Evolutionary conservation across 768 basidiomycete genomes (phyloP), one percentile per base, ranked within the genome.

Genomic region (Sistotremastrum niveocremeum): DNA sequence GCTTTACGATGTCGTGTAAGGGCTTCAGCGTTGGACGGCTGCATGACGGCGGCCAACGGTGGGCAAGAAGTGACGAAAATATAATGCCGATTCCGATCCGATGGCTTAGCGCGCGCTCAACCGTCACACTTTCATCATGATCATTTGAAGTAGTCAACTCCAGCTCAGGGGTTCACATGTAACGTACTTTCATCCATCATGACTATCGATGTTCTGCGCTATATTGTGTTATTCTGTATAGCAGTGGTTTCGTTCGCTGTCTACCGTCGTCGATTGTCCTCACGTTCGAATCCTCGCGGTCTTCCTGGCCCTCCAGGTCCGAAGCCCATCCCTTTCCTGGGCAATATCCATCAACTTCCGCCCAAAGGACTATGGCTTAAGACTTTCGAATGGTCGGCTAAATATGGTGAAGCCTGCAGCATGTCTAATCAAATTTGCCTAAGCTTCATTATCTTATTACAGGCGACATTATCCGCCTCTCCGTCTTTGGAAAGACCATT

Each of bases 401-500:
- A 70, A 48, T 82, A 77, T 49, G 82, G 81, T 81, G 44, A 51
- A 74, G 60, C 5, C 31, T 7, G 37, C 8, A 34, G n/a, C 35
- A 37, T 31, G 8, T 44, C 3, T 48, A n/a, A 7, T 31, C 10
- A 34, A 7, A 3, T 29, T 20, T 35, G 10, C 33, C 1, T n/a
- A n/a, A 10, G 7, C 31, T 11, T 47, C 12, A 4, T 32, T 11
- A 31, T 20, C 42, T 10, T 37, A 47, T 7, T 34, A 41, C 52
- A 80, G 83, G 84, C 41, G 73, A 71, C 41, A 63, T 84, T 53
- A 74, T 77, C 0, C 77, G 81, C 54, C 59, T 84, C 34, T 76
- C 79, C 52, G 61, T 82, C 28, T 66, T 81, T 41, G 79, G 81
- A 0, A 74, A 82, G 49, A 71, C 74, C 2, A 70, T 87, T 34